Evolutionary conservation across 2,329 filamentous ascomycete genomes (phyloP).

Genomic region (Tricladium varicosporioides): DNA sequence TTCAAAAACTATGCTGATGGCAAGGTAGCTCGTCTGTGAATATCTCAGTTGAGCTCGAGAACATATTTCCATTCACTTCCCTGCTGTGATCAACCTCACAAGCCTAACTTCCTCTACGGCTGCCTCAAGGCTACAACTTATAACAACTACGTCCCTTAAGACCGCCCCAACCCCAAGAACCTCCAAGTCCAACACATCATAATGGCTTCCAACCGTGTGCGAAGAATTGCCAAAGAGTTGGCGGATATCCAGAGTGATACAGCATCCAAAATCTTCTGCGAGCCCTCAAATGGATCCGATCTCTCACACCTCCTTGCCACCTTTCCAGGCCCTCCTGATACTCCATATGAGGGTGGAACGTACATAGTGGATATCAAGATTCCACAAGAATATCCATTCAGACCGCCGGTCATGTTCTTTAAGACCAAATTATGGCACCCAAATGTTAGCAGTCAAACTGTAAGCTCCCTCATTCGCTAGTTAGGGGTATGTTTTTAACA

Average conservation of each 20-base stretch:
- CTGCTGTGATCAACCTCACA: neutral
- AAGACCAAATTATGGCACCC: slow-evolving; percentile 96
- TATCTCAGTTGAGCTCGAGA: neutral
- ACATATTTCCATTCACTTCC: neutral
- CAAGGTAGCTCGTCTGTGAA: neutral
- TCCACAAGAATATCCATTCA: slow-evolving; percentile 87
- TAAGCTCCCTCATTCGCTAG: slow-evolving; percentile 41
- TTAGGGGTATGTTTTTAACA: slow-evolving; percentile 27
- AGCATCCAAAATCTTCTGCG: slow-evolving; percentile 72
- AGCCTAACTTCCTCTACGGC: neutral
- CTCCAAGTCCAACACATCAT: neutral
- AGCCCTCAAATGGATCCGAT: slow-evolving; percentile 60
- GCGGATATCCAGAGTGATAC: slow-evolving; percentile 71
- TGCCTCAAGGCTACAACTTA: slow-evolving; percentile 1
- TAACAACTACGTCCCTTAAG: no score
- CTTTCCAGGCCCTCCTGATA: slow-evolving; percentile 85
- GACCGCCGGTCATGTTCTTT: slow-evolving; percentile 87
- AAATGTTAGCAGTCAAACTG: slow-evolving; percentile 91
- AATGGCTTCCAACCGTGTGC: slow-evolving; percentile 34
- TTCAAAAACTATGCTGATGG: neutral
- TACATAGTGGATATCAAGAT: slow-evolving; percentile 85
- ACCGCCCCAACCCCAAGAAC: neutral
- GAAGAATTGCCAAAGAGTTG: slow-evolving; percentile 73
- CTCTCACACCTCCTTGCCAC: slow-evolving; percentile 79
- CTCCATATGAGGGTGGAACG: slow-evolving; percentile 84